Evolutionary conservation across 176 grass and related monocot genomes (phyloP), one percentile per base, ranked within the genome.

Genomic region (Echinochloa phyllopogon): DNA sequence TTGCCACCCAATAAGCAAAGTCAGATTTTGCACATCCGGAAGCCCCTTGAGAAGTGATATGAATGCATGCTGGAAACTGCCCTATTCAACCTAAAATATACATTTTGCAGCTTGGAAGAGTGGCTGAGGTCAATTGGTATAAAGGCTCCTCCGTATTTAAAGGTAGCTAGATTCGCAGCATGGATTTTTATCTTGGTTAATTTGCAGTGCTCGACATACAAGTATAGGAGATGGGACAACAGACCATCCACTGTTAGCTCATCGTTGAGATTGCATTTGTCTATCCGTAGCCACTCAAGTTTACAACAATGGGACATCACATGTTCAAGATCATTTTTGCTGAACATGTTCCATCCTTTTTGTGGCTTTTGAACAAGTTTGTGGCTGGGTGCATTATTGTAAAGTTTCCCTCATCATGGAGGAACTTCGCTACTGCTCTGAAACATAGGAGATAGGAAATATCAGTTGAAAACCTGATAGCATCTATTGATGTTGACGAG

Each of bases 21-120:
- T 82, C 23, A 83, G 25, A 72, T 60, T 72, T 83, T 72, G 80
- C 16, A 81, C 20, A 8, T 25, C 44, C 5, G 65, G 65, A 70
- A 82, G 16, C 25, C 49, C 38, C 18, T 33, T 18, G 50, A 82
- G 49, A 41, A 82, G 50, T 56, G 15, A 65, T 18, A 15, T 18
- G 29, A 65, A 33, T 39, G 6, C 63, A 8, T 65, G 33, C 14
- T 65, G 63, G 7, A 65, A 65, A 39, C 60, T 18, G 33, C 63
- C 5, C 39, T 10, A 2, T 18, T 6, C 60, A 63, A 36, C 25
- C 18, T 3, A 15, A 63, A 8, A 39, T 65, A 18, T 65, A 33
- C 63, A 65, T 38, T 65, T 37, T 65, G 63, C 15, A 65, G 33
- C 33, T 39, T 65, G 14, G 15, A 65, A 17, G 63, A 65, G 63